Conservation (phyloP, 75 land plant species). For the Adiantum capillusveneris region DNA sequence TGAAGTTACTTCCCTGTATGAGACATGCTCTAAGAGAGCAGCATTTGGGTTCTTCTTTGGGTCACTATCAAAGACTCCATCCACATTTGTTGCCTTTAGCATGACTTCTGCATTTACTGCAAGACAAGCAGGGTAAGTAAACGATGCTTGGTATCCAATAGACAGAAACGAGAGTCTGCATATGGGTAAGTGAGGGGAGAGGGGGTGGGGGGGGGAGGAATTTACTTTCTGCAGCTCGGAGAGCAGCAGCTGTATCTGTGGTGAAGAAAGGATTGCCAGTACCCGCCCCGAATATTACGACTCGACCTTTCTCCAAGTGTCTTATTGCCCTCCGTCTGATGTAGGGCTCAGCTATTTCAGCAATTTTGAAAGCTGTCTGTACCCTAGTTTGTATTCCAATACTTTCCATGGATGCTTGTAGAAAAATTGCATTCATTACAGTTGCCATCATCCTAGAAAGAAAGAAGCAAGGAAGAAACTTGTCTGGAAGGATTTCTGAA, state of each 20-base stretch:
- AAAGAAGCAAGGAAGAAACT: too few relatives aligned
- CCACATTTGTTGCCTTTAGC: conserved; percentile 95
- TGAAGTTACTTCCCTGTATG: conserved; percentile 74
- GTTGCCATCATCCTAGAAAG: conserved; percentile 87
- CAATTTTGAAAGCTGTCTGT: conserved; percentile 92
- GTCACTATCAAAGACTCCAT: conserved; percentile 89
- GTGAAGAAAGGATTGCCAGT: conserved; percentile 98
- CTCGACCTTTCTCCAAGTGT: conserved; percentile 96
- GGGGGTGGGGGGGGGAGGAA: neutral
- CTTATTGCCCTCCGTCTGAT: conserved; percentile 86
- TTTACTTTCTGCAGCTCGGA: conserved; percentile 95
- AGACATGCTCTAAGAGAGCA: conserved; percentile 53
- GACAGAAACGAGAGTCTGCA: too few relatives aligned
- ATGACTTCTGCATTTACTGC: conserved; percentile 95
- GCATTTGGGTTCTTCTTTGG: conserved; percentile 69
- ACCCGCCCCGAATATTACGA: conserved; percentile 97
- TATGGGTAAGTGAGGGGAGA: too few relatives aligned
- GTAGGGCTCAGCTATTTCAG: conserved; percentile 99
- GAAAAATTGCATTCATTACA: conserved; percentile 95
- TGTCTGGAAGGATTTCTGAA: too few relatives aligned
- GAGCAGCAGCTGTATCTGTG: conserved; percentile 98
- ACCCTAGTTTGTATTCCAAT: conserved; percentile 93
- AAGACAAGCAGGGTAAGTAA: conserved; percentile 2
- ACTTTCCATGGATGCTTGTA: conserved; percentile 97
- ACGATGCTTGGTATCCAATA: too few relatives aligned